Percentiles rank a stretch among this genome's conserved stretches.
Conservation (phyloP, 2,329 filamentous ascomycete species). For the Emergomyces pasteurianus region DNA sequence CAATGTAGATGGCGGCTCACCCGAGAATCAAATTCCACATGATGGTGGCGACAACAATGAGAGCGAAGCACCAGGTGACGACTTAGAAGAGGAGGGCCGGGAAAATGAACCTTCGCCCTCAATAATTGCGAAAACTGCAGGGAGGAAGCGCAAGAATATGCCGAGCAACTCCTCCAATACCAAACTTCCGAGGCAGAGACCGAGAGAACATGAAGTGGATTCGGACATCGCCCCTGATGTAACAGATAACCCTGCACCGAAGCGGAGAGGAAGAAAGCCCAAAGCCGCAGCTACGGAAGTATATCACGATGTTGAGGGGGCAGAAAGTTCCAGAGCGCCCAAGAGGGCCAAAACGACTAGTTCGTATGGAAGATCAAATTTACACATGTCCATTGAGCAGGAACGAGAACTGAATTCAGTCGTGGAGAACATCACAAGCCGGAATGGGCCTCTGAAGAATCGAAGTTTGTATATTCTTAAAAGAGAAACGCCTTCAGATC, state of each 20-base stretch:
- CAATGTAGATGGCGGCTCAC: constrained; percentile 11
- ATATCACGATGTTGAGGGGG: constrained; percentile 9
- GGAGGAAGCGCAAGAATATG: constrained; percentile 9
- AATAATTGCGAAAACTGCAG: constrained; percentile 4
- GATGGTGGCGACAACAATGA: constrained; percentile 7
- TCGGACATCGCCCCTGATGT: background rate
- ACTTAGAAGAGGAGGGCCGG: constrained; percentile 4
- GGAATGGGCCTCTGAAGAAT: constrained; percentile 35
- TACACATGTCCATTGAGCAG: constrained; percentile 20
- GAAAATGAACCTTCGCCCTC: constrained; percentile 6
- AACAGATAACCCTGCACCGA: constrained; percentile 14
- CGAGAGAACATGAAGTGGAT: background rate
- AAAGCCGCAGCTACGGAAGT: constrained; percentile 15
- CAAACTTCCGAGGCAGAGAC: background rate
- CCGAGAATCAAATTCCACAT: constrained; percentile 7
- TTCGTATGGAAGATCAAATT: constrained; percentile 15
- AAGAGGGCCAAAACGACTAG: constrained; percentile 23
- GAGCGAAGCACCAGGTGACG: constrained; percentile 1
- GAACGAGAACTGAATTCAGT: constrained; percentile 29
- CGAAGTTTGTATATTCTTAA: constrained; percentile 40
- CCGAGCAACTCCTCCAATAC: background rate
- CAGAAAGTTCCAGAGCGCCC: constrained; percentile 16
- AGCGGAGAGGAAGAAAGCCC: constrained; percentile 21
- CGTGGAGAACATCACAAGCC: constrained; percentile 32
- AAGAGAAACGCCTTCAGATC: constrained; percentile 41